These are phyloP conservation scores for Suhomyces taliae DNA, from an alignment of 1,139 yeast species.

Conservation along the genomic window DNA sequence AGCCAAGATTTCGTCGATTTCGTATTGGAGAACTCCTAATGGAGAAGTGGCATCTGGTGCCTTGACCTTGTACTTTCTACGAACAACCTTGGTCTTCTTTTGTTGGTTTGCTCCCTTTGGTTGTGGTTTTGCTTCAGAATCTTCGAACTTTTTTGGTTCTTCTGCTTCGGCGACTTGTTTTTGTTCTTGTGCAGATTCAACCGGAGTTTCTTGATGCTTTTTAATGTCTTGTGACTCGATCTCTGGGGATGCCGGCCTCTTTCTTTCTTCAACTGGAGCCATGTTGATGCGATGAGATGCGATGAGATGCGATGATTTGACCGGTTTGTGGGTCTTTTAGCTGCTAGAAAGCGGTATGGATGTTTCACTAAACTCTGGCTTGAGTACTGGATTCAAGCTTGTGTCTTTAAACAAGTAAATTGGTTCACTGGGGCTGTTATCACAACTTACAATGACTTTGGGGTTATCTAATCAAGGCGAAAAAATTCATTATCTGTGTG, in stretches of 20 bases:
- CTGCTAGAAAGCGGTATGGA: too few species aligned
- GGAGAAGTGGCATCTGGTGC: slow-evolving; percentile 77
- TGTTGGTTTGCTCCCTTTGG: neutral
- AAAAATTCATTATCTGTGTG: neutral
- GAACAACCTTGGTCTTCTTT: slow-evolving; percentile 20
- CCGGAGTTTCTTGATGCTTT: slow-evolving; percentile 7
- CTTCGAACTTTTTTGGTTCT: neutral
- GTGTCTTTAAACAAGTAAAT: too few species aligned
- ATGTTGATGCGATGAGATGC: slow-evolving; percentile 2
- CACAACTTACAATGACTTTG: neutral
- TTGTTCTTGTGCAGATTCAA: neutral
- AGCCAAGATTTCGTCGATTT: slow-evolving; percentile 61
- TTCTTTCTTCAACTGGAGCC: slow-evolving; percentile 15
- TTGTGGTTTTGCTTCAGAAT: neutral
- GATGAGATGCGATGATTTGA: neutral
- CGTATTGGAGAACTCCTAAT: slow-evolving; percentile 73
- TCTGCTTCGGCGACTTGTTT: neutral
- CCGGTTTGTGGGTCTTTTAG: too few species aligned
- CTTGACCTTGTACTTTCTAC: slow-evolving; percentile 55
- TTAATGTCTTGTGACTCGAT: slow-evolving; percentile 6
- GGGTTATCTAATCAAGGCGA: neutral
- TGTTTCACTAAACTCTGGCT: too few species aligned
- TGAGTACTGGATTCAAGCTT: too few species aligned
- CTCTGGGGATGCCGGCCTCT: slow-evolving; percentile 12
- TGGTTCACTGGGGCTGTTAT: neutral